Conservation (phyloP, 2,329 filamentous ascomycete genomes). For the Coniella vitis region DNA sequence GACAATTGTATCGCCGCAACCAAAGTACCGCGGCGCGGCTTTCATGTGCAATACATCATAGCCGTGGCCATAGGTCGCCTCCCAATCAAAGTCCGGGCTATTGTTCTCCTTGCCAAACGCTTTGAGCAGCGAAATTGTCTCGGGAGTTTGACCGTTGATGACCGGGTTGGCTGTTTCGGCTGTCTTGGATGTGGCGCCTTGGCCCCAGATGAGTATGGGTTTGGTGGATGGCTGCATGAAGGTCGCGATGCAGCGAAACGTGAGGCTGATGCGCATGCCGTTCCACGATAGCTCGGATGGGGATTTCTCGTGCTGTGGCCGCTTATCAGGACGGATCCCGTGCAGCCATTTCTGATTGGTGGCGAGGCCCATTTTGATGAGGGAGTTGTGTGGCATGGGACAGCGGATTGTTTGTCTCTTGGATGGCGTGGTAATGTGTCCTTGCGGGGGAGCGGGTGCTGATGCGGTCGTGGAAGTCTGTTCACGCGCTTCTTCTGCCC, state of each 20-base stretch:
- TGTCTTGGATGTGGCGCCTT: constrained; percentile 70
- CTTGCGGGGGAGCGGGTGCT: neutral
- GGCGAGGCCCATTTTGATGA: constrained; percentile 71
- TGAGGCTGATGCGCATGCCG: constrained; percentile 81
- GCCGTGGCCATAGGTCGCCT: constrained; percentile 65
- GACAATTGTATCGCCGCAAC: constrained; percentile 37
- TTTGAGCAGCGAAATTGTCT: constrained; percentile 62
- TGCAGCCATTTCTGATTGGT: constrained; percentile 90
- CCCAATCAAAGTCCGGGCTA: constrained; percentile 65
- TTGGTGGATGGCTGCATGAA: constrained; percentile 49
- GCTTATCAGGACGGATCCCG: constrained; percentile 83
- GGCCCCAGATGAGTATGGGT: constrained; percentile 76
- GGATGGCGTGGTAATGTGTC: neutral
- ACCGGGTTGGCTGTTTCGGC: constrained; percentile 53
- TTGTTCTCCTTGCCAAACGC: constrained; percentile 87
- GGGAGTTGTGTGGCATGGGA: constrained; percentile 77
- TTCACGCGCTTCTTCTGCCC: neutral
- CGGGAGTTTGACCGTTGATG: constrained; percentile 60
- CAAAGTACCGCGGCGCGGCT: constrained; percentile 43
- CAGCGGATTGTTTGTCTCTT: constrained; percentile 60
- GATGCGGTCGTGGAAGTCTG: neutral
- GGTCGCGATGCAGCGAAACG: constrained; percentile 84
- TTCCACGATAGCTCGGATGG: constrained; percentile 62
- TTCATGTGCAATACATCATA: constrained; percentile 75
- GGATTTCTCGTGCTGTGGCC: constrained; percentile 59